Percentiles rank a stretch among this genome's conserved stretches.
phyloP scores from a whole-genome alignment of 768 basidiomycete genomes.

The Lentinula boryana region DNA sequence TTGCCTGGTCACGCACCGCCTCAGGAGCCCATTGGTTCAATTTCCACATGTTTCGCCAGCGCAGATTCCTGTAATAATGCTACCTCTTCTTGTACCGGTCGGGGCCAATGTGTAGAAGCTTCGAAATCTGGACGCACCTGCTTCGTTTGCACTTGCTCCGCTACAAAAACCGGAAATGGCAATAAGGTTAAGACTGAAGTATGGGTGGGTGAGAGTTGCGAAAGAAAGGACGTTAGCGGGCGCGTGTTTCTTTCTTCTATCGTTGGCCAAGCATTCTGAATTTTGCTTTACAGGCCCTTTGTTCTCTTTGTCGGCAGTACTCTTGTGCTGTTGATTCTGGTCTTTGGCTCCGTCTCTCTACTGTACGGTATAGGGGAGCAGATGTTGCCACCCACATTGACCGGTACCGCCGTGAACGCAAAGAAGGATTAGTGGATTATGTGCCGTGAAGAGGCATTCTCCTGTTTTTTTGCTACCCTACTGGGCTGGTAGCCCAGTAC shows the following conservation, averaged over 20 bases:
- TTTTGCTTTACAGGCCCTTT: conserved; percentile 50
- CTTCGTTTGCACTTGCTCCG: conserved; percentile 48
- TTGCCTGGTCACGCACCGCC: conserved; percentile 36
- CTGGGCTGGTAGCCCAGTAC: not conserved
- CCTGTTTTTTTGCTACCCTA: not conserved
- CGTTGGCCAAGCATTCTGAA: not conserved
- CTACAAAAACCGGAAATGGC: conserved; percentile 42
- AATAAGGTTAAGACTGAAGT: conserved; percentile 48
- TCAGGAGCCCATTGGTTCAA: conserved; percentile 48
- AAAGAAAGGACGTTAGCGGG: conserved; percentile 79
- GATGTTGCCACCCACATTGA: conserved; percentile 69
- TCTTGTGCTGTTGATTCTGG: conserved; percentile 55
- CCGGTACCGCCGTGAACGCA: conserved; percentile 47
- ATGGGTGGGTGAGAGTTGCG: conserved; percentile 76
- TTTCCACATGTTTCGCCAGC: conserved; percentile 58
- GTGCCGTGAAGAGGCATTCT: not conserved
- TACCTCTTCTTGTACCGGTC: conserved; percentile 64
- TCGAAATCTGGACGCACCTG: conserved; percentile 54
- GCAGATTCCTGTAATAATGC: conserved; percentile 50
- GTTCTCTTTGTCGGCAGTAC: conserved; percentile 67
- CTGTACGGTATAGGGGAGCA: conserved; percentile 56
- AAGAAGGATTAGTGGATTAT: conserved; percentile 41
- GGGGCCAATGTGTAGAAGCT: conserved; percentile 59
- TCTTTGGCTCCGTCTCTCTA: conserved; percentile 62
- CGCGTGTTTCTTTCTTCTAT: conserved; percentile 30